Percentiles rank a stretch among this genome's conserved stretches.
These are phyloP conservation scores for Basipetospora chlamydospora DNA, from an alignment of 2,329 filamentous ascomycete species.

Conservation along the genomic window DNA sequence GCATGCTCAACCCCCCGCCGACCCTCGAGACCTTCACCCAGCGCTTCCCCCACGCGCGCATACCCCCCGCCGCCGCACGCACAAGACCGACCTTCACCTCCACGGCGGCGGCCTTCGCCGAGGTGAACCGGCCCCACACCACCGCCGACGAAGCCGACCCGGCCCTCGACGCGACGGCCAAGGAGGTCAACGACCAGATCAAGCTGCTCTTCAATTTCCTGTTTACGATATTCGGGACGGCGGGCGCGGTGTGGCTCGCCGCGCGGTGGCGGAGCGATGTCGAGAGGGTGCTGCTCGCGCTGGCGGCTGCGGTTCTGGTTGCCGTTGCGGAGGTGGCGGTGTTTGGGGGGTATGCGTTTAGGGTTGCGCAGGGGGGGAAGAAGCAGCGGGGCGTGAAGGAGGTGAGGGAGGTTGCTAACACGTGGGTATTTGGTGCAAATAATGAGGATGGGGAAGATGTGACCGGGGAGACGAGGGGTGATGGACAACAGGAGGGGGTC, in stretches of 20 bases:
- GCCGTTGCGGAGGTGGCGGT: constrained; percentile 65
- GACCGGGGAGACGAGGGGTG: too few relatives aligned
- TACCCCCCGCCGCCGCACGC: constrained; percentile 32
- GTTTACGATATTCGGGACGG: constrained; percentile 69
- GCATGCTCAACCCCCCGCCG: constrained; percentile 50
- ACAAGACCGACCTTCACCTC: constrained; percentile 29
- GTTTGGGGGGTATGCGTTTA: constrained; percentile 60
- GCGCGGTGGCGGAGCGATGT: constrained; percentile 64
- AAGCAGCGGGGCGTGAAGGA: constrained; percentile 47
- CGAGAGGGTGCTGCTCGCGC: constrained; percentile 52
- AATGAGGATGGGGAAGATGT: constrained; percentile 16
- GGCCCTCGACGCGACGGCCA: constrained; percentile 44
- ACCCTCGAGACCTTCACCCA: constrained; percentile 30
- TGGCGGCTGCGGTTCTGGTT: constrained; percentile 55
- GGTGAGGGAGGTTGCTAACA: constrained; percentile 54
- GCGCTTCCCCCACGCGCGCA: constrained; percentile 20
- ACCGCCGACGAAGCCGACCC: constrained; percentile 50
- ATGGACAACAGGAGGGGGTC: constrained; percentile 7
- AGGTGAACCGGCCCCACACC: constrained; percentile 29
- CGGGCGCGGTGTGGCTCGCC: constrained; percentile 62
- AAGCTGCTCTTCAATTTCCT: constrained; percentile 82
- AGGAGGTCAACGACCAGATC: constrained; percentile 66
- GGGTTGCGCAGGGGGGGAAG: constrained; percentile 52
- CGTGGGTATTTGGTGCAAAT: constrained; percentile 50
- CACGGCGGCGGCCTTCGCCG: constrained; percentile 38